phyloP scores from a whole-genome alignment of 805 yeast genomes.

The Danielia reshetovae region DNA sequence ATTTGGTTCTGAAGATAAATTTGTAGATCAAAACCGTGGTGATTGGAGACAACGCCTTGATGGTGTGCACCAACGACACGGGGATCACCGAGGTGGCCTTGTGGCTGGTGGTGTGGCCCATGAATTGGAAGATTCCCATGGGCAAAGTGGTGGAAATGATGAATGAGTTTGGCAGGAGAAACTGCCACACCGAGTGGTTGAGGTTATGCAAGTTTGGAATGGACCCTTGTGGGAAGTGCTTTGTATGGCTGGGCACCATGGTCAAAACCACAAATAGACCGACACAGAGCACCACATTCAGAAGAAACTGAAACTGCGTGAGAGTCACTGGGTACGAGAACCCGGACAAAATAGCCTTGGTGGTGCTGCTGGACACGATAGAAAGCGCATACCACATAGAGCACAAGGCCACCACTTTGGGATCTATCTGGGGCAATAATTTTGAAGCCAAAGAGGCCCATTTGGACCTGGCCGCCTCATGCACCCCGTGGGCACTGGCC shows the following conservation, averaged over 20 bases:
- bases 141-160: constrained; percentile 73
- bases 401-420: constrained; percentile 44
- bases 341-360: constrained; percentile 67
- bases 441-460: background rate
- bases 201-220: constrained; percentile 17
- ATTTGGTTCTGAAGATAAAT: constrained; percentile 52
- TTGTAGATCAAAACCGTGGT: constrained; percentile 81
- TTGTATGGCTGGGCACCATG: constrained; percentile 19
- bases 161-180: constrained; percentile 51
- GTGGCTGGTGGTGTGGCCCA: constrained; percentile 88
- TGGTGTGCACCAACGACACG: constrained; percentile 91
- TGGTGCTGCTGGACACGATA: constrained; percentile 75
- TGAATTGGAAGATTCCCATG: constrained; percentile 90
- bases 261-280: constrained; percentile 37
- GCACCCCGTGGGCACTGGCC: background rate
- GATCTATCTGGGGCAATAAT: constrained; percentile 11
- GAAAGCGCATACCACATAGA: constrained; percentile 75
- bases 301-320: constrained; percentile 80
- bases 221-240: constrained; percentile 14
- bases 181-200: constrained; percentile 28
- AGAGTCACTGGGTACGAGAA: constrained; percentile 84
- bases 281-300: constrained; percentile 63
- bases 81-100: constrained; percentile 90
- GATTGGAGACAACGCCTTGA: constrained; percentile 87
- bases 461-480: background rate